Percentiles rank a stretch among this genome's conserved stretches.
Conservation (phyloP, 2,329 filamentous ascomycete genomes). For the Penicillium janthinellum region DNA sequence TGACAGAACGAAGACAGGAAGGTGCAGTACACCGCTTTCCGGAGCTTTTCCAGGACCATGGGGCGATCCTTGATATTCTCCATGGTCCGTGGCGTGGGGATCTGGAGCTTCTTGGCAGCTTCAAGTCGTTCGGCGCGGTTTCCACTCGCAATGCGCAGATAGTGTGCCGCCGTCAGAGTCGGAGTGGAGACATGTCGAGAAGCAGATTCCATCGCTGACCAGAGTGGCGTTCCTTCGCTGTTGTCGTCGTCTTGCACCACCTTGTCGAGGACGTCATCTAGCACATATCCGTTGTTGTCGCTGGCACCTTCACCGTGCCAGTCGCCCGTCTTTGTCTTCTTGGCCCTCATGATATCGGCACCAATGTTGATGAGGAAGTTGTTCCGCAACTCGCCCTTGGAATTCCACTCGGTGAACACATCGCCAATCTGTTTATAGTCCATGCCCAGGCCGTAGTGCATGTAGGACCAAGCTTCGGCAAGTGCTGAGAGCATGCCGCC, state of each 20-base stretch:
- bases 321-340: constrained; percentile 45
- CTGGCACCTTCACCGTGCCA: constrained; percentile 36
- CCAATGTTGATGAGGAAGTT: constrained; percentile 67
- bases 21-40: constrained; percentile 62
- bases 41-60: constrained; percentile 59
- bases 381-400: constrained; percentile 57
- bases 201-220: constrained; percentile 65
- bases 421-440: constrained; percentile 62
- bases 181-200: constrained; percentile 64
- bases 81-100: constrained; percentile 43
- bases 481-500: constrained; percentile 69
- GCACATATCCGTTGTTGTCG: constrained; percentile 51
- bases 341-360: constrained; percentile 60
- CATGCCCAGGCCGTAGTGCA: constrained; percentile 61
- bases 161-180: constrained; percentile 65
- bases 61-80: constrained; percentile 38
- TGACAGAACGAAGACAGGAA: constrained; percentile 67
- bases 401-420: constrained; percentile 63
- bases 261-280: constrained; percentile 67
- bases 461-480: constrained; percentile 66
- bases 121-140: constrained; percentile 59
- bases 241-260: constrained; percentile 70
- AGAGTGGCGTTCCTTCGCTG: constrained; percentile 68
- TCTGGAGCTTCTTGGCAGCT: constrained; percentile 53
- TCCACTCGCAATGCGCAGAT: constrained; percentile 64